Base-by-base conservation (phyloP, 2,329 filamentous ascomycete species). In the Thermomyces lanuginosus region DNA sequence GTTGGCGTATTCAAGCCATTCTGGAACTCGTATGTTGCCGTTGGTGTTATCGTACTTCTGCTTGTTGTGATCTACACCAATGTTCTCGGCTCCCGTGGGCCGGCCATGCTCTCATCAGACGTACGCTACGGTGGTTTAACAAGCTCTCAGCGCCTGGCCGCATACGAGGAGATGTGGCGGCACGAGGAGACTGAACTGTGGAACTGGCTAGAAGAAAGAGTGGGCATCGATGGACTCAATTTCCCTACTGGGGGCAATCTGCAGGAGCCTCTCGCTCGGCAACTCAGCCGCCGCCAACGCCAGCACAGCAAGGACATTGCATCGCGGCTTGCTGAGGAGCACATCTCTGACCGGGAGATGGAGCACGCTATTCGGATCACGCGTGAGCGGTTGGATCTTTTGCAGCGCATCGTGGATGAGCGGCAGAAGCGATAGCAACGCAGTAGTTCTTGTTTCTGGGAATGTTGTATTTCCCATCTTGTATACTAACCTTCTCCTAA, bases 121-220 rank as follows among this genome's bases (percentile, higher is more conserved):
- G 39, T 58, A 2, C 50, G 53, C 5, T 51, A 49, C 13, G 44
- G 52, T 0, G 52, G 53, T 9, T 44, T 60, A 30, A 44, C 54
- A 1, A 45, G 58, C 3, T 66, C 78, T 0, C 72, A 84, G 29
- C 69, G 83, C 4, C 56, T 83, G 9, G 72, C 76, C 2, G 82
- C 80, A 0, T 95, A 93, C 48, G 84, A 95, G 39, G 80, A 92
- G 53, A 77, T 95, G 45, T 98, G 86, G 84, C 66, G 72, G 18
- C 63, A 71, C 21, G 82, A 93, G 49, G 84, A 93, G 48, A 81
- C 70, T 37, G 81, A 89, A 41, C 58, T 93, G 6, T 93, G 84
- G 84, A 75, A 80, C 31, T 93, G 84, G 84, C 59, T 93, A 4
- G 84, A 93, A 49, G 80, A 92, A 41, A 67, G 84, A 10, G 74